phyloP scores from a whole-genome alignment of 2,329 filamentous ascomycete genomes.

The Alternaria arborescens region DNA sequence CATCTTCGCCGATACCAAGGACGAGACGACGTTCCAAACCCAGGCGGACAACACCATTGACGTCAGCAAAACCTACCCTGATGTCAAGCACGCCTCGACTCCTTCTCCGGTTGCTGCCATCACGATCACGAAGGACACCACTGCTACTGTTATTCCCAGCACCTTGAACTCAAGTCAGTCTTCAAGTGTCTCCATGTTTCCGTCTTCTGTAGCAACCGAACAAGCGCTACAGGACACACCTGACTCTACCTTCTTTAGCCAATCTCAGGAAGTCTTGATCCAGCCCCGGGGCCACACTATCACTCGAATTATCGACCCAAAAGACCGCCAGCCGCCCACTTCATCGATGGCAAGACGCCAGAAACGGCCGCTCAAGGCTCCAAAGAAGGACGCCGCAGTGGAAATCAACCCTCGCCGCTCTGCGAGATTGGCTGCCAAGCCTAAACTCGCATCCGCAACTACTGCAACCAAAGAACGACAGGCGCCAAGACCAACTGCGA shows the following conservation, averaged over 20 bases:
- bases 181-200: accelerated
- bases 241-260: background rate
- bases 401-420: background rate
- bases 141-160: background rate
- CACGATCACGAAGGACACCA: background rate
- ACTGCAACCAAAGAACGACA: background rate
- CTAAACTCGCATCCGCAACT: background rate
- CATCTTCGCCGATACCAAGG: no score
- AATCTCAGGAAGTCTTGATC: background rate
- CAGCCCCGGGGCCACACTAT: background rate
- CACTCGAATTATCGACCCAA: background rate
- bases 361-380: background rate
- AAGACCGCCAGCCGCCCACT: background rate
- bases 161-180: background rate
- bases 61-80: no score
- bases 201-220: background rate
- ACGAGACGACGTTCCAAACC: background rate
- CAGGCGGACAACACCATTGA: no score
- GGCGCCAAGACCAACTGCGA: background rate
- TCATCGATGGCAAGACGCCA: background rate
- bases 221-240: background rate
- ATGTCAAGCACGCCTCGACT: accelerated
- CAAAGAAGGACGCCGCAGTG: background rate
- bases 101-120: background rate
- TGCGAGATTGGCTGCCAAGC: background rate